Conservation (phyloP, 2,329 filamentous ascomycete genomes). For the Domatiomyces catenatus region DNA sequence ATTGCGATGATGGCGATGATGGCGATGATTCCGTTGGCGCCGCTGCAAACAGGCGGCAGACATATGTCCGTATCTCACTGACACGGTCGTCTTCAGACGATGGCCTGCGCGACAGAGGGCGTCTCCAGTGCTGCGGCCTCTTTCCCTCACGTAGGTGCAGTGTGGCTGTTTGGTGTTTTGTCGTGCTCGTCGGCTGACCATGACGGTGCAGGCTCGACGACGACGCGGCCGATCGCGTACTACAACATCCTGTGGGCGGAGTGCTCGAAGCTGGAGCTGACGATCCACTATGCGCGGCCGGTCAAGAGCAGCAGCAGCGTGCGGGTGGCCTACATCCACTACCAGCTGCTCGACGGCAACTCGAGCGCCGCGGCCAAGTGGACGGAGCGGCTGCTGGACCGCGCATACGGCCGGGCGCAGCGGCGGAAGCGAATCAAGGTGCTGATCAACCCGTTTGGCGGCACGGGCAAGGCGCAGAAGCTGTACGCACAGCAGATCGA, state of each 20-base stretch:
- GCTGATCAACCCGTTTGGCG: conserved; percentile 79
- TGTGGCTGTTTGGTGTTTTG: no score
- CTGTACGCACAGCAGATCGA: conserved; percentile 61
- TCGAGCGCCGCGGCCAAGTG: conserved; percentile 36
- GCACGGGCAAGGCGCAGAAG: conserved; percentile 59
- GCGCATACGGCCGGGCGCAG: conserved; percentile 55
- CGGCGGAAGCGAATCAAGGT: conserved; percentile 67
- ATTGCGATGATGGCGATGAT: neutral
- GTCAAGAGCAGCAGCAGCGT: conserved; percentile 37
- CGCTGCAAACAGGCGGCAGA: no score
- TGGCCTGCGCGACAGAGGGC: conserved; percentile 4
- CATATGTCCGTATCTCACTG: neutral
- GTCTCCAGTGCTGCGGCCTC: conserved; percentile 42
- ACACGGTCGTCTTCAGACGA: conserved; percentile 8
- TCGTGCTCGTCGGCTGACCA: neutral
- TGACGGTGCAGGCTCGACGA: conserved; percentile 27
- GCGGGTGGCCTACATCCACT: conserved; percentile 45
- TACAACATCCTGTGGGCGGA: conserved; percentile 78
- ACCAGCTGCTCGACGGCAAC: conserved; percentile 41
- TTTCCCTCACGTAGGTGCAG: conserved; percentile 32
- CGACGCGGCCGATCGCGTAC: conserved; percentile 50
- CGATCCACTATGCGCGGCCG: conserved; percentile 56
- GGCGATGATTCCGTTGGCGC: no score
- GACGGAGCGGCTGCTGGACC: conserved; percentile 48
- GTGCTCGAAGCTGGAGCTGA: conserved; percentile 43